Evolutionary conservation across 805 yeast species (phyloP).

Genomic region (Saccharomycopsis fermentans): DNA sequence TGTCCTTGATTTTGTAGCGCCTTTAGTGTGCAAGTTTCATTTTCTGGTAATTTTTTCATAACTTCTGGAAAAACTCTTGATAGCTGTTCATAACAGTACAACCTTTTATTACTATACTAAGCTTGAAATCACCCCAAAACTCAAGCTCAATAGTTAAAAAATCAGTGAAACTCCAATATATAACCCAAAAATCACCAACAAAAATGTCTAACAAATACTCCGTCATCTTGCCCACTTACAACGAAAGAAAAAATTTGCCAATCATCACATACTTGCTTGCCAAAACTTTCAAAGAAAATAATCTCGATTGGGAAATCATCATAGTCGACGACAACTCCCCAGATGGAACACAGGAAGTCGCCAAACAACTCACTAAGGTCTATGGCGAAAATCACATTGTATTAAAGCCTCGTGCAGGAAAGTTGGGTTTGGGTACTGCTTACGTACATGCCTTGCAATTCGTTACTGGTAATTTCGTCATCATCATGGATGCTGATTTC

Average conservation of each 20-base stretch:
- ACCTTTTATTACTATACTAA: too few species aligned
- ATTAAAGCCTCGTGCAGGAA: conserved; percentile 64
- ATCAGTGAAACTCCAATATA: too few species aligned
- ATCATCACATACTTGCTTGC: conserved; percentile 61
- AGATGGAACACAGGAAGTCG: conserved; percentile 71
- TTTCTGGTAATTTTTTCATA: too few species aligned
- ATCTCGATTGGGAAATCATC: conserved; percentile 63
- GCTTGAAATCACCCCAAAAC: too few species aligned
- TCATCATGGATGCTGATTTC: conserved; percentile 80
- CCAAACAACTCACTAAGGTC: conserved; percentile 44
- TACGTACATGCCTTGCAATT: conserved; percentile 66
- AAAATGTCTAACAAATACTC: conserved; percentile 42
- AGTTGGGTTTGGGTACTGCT: conserved; percentile 73
- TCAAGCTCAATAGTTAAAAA: too few species aligned
- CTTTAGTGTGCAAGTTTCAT: too few species aligned
- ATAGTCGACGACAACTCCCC: conserved; percentile 76
- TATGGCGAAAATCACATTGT: conserved; percentile 54
- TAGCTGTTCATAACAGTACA: too few species aligned
- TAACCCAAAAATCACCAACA: too few species aligned
- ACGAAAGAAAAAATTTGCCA: conserved; percentile 61
- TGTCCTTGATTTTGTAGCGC: too few species aligned
- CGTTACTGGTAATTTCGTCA: conserved; percentile 64
- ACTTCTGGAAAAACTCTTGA: too few species aligned
- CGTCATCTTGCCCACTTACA: conserved; percentile 68
- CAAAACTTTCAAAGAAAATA: conserved; percentile 48